phyloP scores from a whole-genome alignment of 1,284 basidiomycete species.

The Caloboletus firmus region DNA sequence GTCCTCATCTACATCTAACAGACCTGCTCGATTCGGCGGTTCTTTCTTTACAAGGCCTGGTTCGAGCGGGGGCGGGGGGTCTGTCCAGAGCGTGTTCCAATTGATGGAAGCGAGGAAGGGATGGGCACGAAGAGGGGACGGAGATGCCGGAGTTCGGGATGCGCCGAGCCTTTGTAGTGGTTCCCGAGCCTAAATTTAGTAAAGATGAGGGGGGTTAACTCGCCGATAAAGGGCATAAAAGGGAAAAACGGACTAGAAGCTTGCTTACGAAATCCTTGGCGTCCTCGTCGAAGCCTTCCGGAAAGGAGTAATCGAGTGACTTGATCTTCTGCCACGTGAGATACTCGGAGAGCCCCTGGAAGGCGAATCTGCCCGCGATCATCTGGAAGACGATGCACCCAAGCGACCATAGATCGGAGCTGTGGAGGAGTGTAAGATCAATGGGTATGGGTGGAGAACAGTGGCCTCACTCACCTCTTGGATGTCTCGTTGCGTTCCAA shows the following conservation, averaged over 20 bases:
- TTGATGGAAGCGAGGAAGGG: slow-evolving; percentile 72
- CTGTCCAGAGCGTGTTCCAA: slow-evolving; percentile 78
- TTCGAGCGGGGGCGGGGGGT: slow-evolving; percentile 57
- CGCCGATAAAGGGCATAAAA: neutral
- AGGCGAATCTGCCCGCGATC: slow-evolving; percentile 91
- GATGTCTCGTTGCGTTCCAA: slow-evolving; percentile 75
- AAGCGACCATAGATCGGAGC: slow-evolving; percentile 96
- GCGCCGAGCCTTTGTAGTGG: slow-evolving; percentile 72
- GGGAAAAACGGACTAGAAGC: slow-evolving; percentile 52
- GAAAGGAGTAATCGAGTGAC: slow-evolving; percentile 69
- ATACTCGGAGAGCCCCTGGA: slow-evolving; percentile 84
- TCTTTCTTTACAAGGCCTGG: slow-evolving; percentile 55
- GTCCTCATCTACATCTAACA: slow-evolving; percentile 39
- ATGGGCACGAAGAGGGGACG: slow-evolving; percentile 67
- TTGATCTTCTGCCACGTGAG: slow-evolving; percentile 82
- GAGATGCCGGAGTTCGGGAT: slow-evolving; percentile 44
- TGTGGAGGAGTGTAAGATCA: slow-evolving; percentile 32
- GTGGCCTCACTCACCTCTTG: slow-evolving; percentile 50
- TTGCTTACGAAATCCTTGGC: slow-evolving; percentile 67
- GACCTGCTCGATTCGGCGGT: slow-evolving; percentile 32
- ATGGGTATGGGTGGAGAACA: neutral
- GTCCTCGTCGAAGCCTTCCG: slow-evolving; percentile 67
- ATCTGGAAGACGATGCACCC: slow-evolving; percentile 98
- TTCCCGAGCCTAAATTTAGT: slow-evolving; percentile 57
- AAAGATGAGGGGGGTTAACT: neutral